Evolutionary conservation across 495 filamentous ascomycete species (phyloP).

Genomic region (Lepraria neglecta): DNA sequence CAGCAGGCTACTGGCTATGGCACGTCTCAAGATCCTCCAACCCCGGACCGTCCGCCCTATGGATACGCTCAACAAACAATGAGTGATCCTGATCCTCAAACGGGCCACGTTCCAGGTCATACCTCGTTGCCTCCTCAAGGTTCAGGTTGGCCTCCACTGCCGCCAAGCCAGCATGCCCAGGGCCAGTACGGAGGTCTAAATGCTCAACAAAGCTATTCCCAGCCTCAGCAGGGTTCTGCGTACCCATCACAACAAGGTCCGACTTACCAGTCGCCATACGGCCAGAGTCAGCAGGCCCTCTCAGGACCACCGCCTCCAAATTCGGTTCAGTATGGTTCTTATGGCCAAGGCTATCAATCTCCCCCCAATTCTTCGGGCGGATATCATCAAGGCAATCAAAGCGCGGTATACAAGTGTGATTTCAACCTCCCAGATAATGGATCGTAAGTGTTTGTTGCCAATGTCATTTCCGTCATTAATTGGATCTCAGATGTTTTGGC

Average conservation of each 20-base stretch:
- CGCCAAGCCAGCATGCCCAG: not conserved
- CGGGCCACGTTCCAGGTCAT: not conserved
- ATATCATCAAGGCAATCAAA: constrained; percentile 5
- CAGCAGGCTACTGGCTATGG: too few relatives aligned
- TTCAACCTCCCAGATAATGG: not conserved
- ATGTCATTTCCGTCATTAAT: not conserved
- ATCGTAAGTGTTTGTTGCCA: constrained; percentile 5
- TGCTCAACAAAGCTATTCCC: not conserved
- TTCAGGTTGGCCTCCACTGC: not conserved
- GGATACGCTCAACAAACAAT: not conserved
- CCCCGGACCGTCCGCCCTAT: constrained; percentile 8
- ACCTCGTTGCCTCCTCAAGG: not conserved
- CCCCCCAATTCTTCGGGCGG: not conserved
- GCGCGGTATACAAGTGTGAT: not conserved
- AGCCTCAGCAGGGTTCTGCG: not conserved
- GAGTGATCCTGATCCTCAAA: constrained; percentile 1
- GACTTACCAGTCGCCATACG: not conserved
- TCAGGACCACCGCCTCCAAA: not conserved
- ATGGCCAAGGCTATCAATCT: constrained; percentile 4
- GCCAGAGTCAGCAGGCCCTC: not conserved
- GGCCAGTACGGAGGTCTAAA: not conserved
- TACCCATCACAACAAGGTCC: not conserved
- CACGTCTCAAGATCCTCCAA: not conserved
- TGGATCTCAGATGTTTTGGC: not conserved
- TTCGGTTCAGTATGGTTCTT: not conserved